Evolutionary conservation across 805 yeast species (phyloP).

Genomic region (Starmerella tilneyi): DNA sequence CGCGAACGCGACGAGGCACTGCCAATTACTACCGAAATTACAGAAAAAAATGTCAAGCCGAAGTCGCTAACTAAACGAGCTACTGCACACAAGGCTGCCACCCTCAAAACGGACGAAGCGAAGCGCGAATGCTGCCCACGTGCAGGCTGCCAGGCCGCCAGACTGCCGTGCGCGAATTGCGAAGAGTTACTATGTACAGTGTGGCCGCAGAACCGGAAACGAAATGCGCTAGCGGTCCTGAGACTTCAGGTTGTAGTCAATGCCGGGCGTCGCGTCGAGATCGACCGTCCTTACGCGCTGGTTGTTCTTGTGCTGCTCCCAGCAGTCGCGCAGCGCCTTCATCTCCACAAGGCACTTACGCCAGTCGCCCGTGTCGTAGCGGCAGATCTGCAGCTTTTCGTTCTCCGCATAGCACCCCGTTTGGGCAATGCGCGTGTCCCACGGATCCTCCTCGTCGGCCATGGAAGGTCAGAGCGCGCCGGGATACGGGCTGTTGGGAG

Average conservation of each 20-base stretch:
- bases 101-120: too few relatives aligned
- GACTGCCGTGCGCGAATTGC: too few relatives aligned
- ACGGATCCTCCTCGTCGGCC: constrained; percentile 20
- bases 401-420: constrained; percentile 76
- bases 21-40: too few relatives aligned
- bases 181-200: too few relatives aligned
- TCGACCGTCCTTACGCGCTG: constrained; percentile 32
- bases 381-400: constrained; percentile 59
- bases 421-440: constrained; percentile 61
- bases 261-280: constrained; percentile 1
- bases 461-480: not conserved
- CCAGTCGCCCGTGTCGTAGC: constrained; percentile 78
- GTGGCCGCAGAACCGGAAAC: too few relatives aligned
- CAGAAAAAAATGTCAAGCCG: too few relatives aligned
- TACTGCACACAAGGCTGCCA: too few relatives aligned
- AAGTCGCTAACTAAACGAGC: too few relatives aligned
- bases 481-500: not conserved
- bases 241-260: constrained; percentile 19
- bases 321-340: constrained; percentile 52
- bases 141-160: too few relatives aligned
- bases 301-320: constrained; percentile 49
- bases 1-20: too few relatives aligned
- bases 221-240: too few relatives aligned
- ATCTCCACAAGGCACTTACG: constrained; percentile 56
- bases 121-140: too few relatives aligned